Conservation (phyloP, 192 early-diverging fungal species). For the Paraglomus occultum region DNA sequence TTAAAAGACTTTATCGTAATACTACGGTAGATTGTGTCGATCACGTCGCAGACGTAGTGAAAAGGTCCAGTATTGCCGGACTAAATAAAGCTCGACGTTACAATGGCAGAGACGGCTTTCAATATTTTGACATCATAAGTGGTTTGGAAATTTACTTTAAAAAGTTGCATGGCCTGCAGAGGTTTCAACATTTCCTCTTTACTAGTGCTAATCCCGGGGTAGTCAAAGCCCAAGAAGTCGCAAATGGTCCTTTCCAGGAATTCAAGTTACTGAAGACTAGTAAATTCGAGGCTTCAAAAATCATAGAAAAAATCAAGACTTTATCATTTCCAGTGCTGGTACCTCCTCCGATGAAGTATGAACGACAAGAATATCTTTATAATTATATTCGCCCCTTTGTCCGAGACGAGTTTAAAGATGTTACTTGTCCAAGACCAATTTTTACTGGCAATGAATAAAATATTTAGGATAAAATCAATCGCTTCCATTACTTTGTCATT, state of each 20-base stretch:
- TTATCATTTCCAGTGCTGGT: slow-evolving; percentile 17
- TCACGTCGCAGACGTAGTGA: slow-evolving; percentile 15
- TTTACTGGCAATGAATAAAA: too few relatives aligned
- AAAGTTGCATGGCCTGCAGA: background rate
- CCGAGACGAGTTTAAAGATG: background rate
- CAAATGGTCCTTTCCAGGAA: background rate
- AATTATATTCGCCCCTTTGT: too few relatives aligned
- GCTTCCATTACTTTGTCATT: too few relatives aligned
- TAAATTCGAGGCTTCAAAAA: background rate
- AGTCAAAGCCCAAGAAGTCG: slow-evolving; percentile 8
- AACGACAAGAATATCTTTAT: too few relatives aligned
- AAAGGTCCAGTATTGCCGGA: slow-evolving; percentile 19
- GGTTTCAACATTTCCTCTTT: slow-evolving; percentile 20
- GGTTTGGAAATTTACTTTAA: slow-evolving; percentile 4
- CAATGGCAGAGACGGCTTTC: slow-evolving; percentile 6
- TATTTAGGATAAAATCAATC: too few relatives aligned
- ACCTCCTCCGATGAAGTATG: background rate
- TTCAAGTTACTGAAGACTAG: slow-evolving; percentile 1
- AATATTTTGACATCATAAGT: slow-evolving; percentile 4
- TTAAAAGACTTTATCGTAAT: slow-evolving; percentile 26
- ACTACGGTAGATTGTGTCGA: slow-evolving; percentile 23
- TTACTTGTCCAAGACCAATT: too few relatives aligned
- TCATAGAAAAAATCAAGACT: background rate
- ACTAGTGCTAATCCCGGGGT: background rate
- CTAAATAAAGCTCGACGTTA: slow-evolving; percentile 16